Evolutionary conservation across 2,329 filamentous ascomycete species (phyloP).

Genomic region (Raffaelea ambrosiae): DNA sequence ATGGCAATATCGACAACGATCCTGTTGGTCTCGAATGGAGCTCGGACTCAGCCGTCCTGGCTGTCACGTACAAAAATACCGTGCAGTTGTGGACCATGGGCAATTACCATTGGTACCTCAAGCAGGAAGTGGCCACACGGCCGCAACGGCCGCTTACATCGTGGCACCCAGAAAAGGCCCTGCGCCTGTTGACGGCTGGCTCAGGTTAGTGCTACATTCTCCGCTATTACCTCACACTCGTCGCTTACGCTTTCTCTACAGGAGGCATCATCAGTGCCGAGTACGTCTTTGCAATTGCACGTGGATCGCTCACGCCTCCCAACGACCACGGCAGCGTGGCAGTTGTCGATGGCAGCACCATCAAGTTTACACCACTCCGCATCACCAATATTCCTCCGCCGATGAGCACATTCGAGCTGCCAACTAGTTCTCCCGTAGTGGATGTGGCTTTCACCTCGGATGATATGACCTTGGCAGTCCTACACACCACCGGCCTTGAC

Average conservation of each 20-base stretch:
- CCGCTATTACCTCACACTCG: not conserved
- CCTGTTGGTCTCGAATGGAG: slow-evolving; percentile 76
- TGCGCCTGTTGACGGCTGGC: slow-evolving; percentile 54
- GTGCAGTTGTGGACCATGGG: slow-evolving; percentile 95
- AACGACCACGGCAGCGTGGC: slow-evolving; percentile 71
- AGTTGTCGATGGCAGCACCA: slow-evolving; percentile 69
- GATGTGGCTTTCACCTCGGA: slow-evolving; percentile 67
- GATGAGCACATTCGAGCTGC: slow-evolving; percentile 75
- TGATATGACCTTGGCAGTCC: slow-evolving; percentile 59
- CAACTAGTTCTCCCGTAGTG: slow-evolving; percentile 51
- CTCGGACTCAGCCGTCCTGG: slow-evolving; percentile 80
- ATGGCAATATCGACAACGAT: slow-evolving; percentile 21
- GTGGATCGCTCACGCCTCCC: slow-evolving; percentile 61
- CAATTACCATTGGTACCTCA: slow-evolving; percentile 97
- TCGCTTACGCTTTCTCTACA: slow-evolving; percentile 17
- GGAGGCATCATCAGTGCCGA: slow-evolving; percentile 50
- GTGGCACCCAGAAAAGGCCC: slow-evolving; percentile 83
- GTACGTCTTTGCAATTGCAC: slow-evolving; percentile 58
- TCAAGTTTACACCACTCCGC: slow-evolving; percentile 81
- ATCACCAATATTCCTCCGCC: slow-evolving; percentile 83
- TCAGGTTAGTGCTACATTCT: slow-evolving; percentile 28
- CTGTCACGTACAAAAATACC: slow-evolving; percentile 63
- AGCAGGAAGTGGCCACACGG: slow-evolving; percentile 65
- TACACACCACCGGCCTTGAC: slow-evolving; percentile 59
- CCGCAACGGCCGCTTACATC: slow-evolving; percentile 26